phyloP scores from a whole-genome alignment of 139 green algal genomes.

The Auxenochlorella protothecoides region DNA sequence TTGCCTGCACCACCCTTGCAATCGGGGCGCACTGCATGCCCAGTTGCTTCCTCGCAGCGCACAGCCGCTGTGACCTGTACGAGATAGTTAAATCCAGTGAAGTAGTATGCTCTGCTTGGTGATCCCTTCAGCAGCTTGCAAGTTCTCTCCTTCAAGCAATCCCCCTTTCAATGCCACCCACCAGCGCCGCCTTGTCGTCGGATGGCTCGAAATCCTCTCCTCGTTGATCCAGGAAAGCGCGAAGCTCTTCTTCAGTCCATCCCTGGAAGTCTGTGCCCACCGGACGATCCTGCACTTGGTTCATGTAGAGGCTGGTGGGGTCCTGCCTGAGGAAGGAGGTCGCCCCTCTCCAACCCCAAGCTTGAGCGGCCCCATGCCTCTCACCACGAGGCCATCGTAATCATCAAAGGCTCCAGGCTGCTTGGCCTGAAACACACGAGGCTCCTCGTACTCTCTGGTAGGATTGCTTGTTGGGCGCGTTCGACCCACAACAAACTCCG shows the following conservation, averaged over 20 bases:
- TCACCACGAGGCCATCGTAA: slow-evolving; percentile 11
- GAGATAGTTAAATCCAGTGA: not conserved
- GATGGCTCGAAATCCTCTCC: slow-evolving; percentile 70
- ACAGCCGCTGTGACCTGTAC: not conserved
- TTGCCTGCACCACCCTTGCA: not conserved
- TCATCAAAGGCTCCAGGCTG: slow-evolving; percentile 25
- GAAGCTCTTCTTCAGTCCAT: slow-evolving; percentile 44
- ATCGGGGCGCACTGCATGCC: not conserved
- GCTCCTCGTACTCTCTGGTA: slow-evolving; percentile 20
- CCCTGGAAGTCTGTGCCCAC: slow-evolving; percentile 43
- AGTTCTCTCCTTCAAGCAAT: not conserved
- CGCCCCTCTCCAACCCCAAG: not conserved
- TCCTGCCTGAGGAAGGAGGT: not conserved
- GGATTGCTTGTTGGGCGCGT: not conserved
- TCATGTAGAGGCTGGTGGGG: not conserved
- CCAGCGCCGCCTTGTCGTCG: slow-evolving; percentile 32
- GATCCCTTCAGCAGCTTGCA: no score
- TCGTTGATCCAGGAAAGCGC: slow-evolving; percentile 58
- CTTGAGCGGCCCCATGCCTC: not conserved
- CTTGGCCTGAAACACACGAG: slow-evolving; percentile 31
- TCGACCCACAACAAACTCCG: not conserved
- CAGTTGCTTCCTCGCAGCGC: no score
- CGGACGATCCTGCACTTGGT: no score
- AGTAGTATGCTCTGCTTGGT: no score
- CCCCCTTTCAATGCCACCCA: slow-evolving; percentile 8